Conservation (phyloP, 768 basidiomycete species). For the Clathrus columnatus region DNA sequence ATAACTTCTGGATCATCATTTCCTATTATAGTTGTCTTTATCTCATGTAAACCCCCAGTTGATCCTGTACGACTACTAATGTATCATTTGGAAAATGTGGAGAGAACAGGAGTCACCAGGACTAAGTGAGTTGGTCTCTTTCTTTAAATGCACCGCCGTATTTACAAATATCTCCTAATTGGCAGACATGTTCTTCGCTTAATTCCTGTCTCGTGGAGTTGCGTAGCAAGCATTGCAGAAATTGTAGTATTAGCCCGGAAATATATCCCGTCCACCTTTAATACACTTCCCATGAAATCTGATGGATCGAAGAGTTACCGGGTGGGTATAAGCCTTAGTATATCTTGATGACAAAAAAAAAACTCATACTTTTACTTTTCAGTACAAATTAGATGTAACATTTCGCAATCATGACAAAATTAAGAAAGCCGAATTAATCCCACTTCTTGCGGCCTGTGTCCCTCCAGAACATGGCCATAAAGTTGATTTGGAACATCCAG, state of each 20-base stretch:
- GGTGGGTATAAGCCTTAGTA: constrained; percentile 33
- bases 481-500: constrained; percentile 60
- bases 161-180: neutral
- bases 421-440: constrained; percentile 48
- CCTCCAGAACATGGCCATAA: constrained; percentile 45
- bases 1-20: neutral
- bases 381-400: constrained; percentile 80
- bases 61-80: constrained; percentile 66
- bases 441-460: constrained; percentile 61
- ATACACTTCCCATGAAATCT: constrained; percentile 10
- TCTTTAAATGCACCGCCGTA: neutral
- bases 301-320: constrained; percentile 33
- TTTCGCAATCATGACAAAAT: constrained; percentile 71
- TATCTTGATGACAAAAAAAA: no score
- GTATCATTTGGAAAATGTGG: constrained; percentile 53
- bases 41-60: constrained; percentile 69
- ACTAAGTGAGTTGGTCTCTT: constrained; percentile 43
- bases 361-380: neutral
- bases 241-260: constrained; percentile 54
- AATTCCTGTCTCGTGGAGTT: constrained; percentile 59
- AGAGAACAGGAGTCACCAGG: constrained; percentile 50
- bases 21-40: constrained; percentile 54
- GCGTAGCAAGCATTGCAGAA: constrained; percentile 59
- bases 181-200: constrained; percentile 61
- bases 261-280: constrained; percentile 45